Conservation (phyloP, 2,329 filamentous ascomycete species). For the Aotearoamyces nothofagi region DNA sequence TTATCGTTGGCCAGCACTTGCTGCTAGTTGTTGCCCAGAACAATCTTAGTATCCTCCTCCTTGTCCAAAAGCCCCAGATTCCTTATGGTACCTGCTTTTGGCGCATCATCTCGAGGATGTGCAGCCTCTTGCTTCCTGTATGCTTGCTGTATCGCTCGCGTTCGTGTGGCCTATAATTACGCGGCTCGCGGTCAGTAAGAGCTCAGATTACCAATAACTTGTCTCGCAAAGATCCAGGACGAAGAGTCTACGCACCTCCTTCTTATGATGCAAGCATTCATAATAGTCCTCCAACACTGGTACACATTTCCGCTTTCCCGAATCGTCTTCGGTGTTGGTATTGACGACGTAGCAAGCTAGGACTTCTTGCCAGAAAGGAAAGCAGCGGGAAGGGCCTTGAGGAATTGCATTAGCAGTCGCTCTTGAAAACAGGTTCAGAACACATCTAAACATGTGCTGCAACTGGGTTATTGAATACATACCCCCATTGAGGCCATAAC, state of each 20-base stretch:
- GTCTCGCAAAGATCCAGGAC: no score
- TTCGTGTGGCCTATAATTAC: conserved; percentile 47
- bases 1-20: conserved; percentile 3
- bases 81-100: conserved; percentile 74
- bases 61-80: conserved; percentile 73
- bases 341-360: conserved; percentile 98
- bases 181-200: conserved; percentile 3
- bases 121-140: conserved; percentile 68
- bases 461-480: conserved; percentile 27
- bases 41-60: conserved; percentile 61
- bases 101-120: conserved; percentile 64
- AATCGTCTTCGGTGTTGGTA: conserved; percentile 60
- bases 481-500: conserved; percentile 73
- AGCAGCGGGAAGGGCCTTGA: conserved; percentile 62
- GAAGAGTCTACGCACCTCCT: conserved; percentile 95
- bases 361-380: conserved; percentile 98
- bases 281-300: conserved; percentile 91
- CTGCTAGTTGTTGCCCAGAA: conserved; percentile 21
- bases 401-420: conserved; percentile 4
- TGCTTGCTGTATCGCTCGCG: conserved; percentile 64
- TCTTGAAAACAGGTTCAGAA: no score
- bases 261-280: conserved; percentile 96
- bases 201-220: no score
- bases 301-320: conserved; percentile 76
- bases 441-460: no score